Base-by-base conservation (phyloP, 2,329 filamentous ascomycete species). In the Nemania abortiva region DNA sequence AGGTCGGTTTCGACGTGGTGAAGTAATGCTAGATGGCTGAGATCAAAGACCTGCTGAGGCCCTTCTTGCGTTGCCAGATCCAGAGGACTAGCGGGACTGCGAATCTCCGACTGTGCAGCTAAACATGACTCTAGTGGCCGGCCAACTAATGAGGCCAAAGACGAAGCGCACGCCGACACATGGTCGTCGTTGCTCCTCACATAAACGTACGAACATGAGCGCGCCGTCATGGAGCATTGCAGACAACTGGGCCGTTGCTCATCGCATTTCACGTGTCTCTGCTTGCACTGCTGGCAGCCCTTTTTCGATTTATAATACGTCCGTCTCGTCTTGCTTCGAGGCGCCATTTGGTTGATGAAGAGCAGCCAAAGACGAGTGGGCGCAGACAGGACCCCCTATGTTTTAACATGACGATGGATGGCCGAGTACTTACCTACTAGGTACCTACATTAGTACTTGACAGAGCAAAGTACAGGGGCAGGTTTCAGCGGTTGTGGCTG, bases 261-360 rank as follows among this genome's bases (percentile, higher is more conserved):
- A n/a, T 64, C 53, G 61, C 61, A 57, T 50, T 57, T 63, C 2
- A 63, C 24, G 49, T 63, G 52, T 42, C 61, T 47, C 34, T 58
- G 42, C 47, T 65, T 65, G 20, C 62, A 65, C 42, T 65, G 53
- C 22, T 29, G 53, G 34, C 62, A 65, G 31, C 62, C 62, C 31
- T 52, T 57, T 7, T 54, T 53, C 15, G 62, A 65, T 29, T 66
- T 60, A 18, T 54, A 49, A 27, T 68, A 50, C 18, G 49, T 22
- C 37, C 59, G 59, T 15, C 59, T 63, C 50, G 11, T 63, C 24
- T 54, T 63, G 34, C 59, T 34, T 47, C 10, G 34, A 54, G 59
- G 59, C 31, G 59, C 50, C 50, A 63, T 63, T 34, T 34, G 31
- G 31, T 34, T 34, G 31, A 34, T 34, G 10, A 34, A 10, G 31